Evolutionary conservation across 176 grass and related monocot species (phyloP), one percentile per base, ranked within the genome.

Genomic region (Eleusine coracana): DNA sequence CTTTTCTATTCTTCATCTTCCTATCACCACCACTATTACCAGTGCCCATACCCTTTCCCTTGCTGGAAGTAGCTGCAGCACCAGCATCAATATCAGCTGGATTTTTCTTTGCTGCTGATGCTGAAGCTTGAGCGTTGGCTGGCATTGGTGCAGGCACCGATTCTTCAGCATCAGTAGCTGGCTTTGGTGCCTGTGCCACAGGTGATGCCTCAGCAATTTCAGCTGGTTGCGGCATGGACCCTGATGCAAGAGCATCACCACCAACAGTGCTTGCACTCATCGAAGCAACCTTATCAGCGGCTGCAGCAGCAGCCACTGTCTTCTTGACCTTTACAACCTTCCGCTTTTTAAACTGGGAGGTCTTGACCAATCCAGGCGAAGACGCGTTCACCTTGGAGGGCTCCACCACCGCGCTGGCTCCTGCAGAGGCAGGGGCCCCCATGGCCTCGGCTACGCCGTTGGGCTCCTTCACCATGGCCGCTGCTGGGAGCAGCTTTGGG

Each of bases 381-480:
- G 78, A 73, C 17, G 74, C 39, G 45, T 39, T 54, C 50, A 36
- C 49, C 67, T 82, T 85, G n/a, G 88, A 68, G 0, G 73, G 37
- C 20, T 16, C n/a, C 20, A 49, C 68, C 3, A 6, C 65, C n/a
- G 17, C 68, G 27, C 1, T 18, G 28, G 67, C 49, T 4, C 5
- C 72, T 7, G 54, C 25, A 27, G 1, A 34, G 36, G 72, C 46
- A 54, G 77, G 44, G 56, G 71, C 14, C 51, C n/a, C 71, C 77
- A 38, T 41, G 48, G 36, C 63, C 80, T 75, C 76, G 63, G 50
- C 81, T 14, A 50, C 59, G 27, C 7, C 70, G 14, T 18, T 50
- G 12, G 77, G 74, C 41, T 44, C 72, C 83, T 82, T 90, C 79
- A 86, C 84, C 79, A 78, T 82, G 74, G 50, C n/a, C 55, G 67